Evolutionary conservation across 305 asterid species (phyloP), one percentile per base, ranked within the genome.

Genomic region (Solanum hybrid): DNA sequence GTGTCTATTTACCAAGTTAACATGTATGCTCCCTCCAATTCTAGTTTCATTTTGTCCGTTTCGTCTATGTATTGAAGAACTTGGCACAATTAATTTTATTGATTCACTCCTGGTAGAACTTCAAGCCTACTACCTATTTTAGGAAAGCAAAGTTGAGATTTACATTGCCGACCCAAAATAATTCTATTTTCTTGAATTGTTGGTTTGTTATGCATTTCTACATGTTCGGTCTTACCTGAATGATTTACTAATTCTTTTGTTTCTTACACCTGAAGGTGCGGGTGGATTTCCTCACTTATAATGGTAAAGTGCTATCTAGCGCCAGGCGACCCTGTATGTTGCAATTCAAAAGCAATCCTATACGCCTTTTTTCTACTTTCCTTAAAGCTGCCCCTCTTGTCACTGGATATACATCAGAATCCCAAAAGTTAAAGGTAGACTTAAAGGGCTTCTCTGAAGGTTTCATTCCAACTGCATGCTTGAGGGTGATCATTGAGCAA

Each of bases 271-370:
- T 93, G 91, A 90, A 97, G 99, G 98, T 97, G 31, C 94, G 97
- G 90, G 95, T 94, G 22, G 98, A 97, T 92, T 95, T 95, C 92
- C 95, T 96, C 46, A 92, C 91, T 80, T 90, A 92, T 84, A 94
- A 95, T 90, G 98, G 98, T 69, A 91, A 91, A 89, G 89, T 80
- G 57, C 95, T 97, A 7, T 92, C 96, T 86, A 95, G 94, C 84
- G 94, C 94, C 26, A 94, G 96, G 87, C 95, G 95, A 11, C 98
- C 98, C 5, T 95, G 96, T 91, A 95, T 97, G 96, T 89, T 97
- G 92, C 96, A 78, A 80, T 93, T 92, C 78, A 92, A 86, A 90
- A 94, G 94, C 85, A 81, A 86, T 33, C 95, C 97, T 51, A 94
- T 97, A 89, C 97, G 96, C 71, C 95, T 96, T 40, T 74, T 95